phyloP scores from a whole-genome alignment of 2,329 filamentous ascomycete genomes.

The Fusarium fracticaudum region DNA sequence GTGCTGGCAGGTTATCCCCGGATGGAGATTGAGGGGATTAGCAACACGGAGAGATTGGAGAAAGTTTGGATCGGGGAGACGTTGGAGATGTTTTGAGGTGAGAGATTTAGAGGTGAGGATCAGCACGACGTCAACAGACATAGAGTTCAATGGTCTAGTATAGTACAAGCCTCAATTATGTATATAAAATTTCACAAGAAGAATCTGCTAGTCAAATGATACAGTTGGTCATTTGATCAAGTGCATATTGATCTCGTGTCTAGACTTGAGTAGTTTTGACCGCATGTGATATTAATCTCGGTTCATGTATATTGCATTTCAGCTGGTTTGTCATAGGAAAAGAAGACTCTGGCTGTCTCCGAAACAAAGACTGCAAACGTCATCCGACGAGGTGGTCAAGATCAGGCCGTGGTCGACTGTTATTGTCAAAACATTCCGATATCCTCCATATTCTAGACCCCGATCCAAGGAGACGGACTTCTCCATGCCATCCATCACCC shows the following conservation, averaged over 20 bases:
- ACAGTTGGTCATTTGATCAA: slow-evolving; percentile 8
- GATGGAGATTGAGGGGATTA: slow-evolving; percentile 22
- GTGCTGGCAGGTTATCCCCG: neutral
- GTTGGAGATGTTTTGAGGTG: neutral
- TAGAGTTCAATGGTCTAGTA: neutral
- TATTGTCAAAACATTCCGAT: neutral
- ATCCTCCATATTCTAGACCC: slow-evolving; percentile 14
- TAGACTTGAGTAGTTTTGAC: neutral
- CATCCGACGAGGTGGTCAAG: neutral
- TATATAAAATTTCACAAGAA: neutral
- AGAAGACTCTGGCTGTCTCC: neutral
- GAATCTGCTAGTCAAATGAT: neutral
- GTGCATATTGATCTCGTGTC: neutral
- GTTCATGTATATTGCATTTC: neutral
- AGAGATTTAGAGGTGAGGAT: neutral
- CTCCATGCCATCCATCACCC: slow-evolving; percentile 18
- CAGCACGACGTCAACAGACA: neutral
- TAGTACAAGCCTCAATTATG: neutral
- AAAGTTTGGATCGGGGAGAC: slow-evolving; percentile 7
- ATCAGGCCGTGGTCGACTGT: slow-evolving; percentile 26
- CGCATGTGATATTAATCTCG: slow-evolving; percentile 18
- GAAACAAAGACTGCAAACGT: neutral
- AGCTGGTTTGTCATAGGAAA: neutral
- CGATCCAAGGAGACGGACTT: slow-evolving; percentile 10
- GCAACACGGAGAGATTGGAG: neutral